Base-by-base conservation (phyloP, 371 early-diverging fungal species). In the Lichtheimia corymbifera region DNA sequence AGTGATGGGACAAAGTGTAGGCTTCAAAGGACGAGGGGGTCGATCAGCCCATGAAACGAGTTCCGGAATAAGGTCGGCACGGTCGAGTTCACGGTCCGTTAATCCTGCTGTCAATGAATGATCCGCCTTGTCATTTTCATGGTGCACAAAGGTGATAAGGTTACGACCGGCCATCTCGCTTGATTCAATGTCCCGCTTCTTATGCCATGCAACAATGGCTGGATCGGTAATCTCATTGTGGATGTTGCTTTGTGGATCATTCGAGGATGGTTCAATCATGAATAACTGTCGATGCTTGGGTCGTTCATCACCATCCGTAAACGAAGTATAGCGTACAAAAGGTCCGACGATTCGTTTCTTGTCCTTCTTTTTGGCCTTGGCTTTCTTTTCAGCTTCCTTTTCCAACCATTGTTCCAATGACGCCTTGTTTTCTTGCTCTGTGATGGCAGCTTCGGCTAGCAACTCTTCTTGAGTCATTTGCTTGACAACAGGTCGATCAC, bases 391-490 rank as follows among this genome's bases (percentile, higher is more conserved):
- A 50, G 73, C 73, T 63, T 87, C 88, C 61, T 72, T 80, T 35
- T 79, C 73, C 58, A 84, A 83, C 82, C 83, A 87, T 42, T 81
- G 78, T 45, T 80, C 70, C 20, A 87, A 43, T 0, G 86, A 84
- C 14, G 72, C 74, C 51, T 67, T 18, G 63, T 87, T 87, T 55
- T 76, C 72, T 30, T 75, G 74, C 58, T 85, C 88, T 0, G 86
- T 87, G 54, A 83, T 77, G 4, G 70, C 79, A 13, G 88, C 88
- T 56, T 87, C 85, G 27, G 74, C 82, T 50, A 87, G 56, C 5
- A 87, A 53, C 43, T 87, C 86, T 53, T 83, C 82, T 63, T 87
- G 88, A 0, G 83, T 87, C 65, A 81, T 57, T 54, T 74, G 79
- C 24, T 70, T 67, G 6, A 66, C 70, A 0, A 71, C 68, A 3